Base-by-base conservation (phyloP, 108 stramenopile species). In the Skeletonema marinoi region DNA sequence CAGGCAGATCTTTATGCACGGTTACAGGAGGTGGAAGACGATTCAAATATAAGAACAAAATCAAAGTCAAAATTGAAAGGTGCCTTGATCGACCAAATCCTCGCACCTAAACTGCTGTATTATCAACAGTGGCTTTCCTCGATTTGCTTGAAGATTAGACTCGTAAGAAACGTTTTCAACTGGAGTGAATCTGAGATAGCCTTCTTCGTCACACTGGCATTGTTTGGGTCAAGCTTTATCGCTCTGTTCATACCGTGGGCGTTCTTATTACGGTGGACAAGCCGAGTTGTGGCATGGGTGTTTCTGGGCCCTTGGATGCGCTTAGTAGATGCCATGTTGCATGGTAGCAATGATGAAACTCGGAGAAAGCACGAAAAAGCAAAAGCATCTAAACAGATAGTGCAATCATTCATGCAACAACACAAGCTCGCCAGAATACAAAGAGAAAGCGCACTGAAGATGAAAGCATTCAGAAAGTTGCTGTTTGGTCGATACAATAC, bases 231-330 rank as follows among this genome's bases (percentile, higher is more conserved):
- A 14, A 88, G 88, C 1, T 32, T 88, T 17, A 68, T 90, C 3
- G 68, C 85, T 12, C 74, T 92, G 19, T 33, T 92, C 6, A 30
- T 92, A 16, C 94, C 94, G 9, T 90, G 88, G 90, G 48, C 73
- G 21, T 92, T 87, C 59, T 60, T 95, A 8, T 60, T 92, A 32
- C 77, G 59, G 32, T 95, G 89, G 89, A 51, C 76, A 4, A 60
- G 68, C 6, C 75, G 94, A 67, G 13, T 88, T 61, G 44, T 86
- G 25, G 88, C 88, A 0, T 95, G 90, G 90, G 78, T 79, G 3
- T 80, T 86, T 65, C 39, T 93, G 10, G 92, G 92, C 3, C 92
- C 92, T 4, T 89, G 87, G 78, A 93, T 93, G 89, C 89, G 88
- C 42, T 13, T 80, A 12, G 73, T 83, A 0, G 92, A 93, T 73